Evolutionary conservation across 345 rosid genomes (phyloP), one percentile per base, ranked within the genome.

Genomic region (Brassica cretica): DNA sequence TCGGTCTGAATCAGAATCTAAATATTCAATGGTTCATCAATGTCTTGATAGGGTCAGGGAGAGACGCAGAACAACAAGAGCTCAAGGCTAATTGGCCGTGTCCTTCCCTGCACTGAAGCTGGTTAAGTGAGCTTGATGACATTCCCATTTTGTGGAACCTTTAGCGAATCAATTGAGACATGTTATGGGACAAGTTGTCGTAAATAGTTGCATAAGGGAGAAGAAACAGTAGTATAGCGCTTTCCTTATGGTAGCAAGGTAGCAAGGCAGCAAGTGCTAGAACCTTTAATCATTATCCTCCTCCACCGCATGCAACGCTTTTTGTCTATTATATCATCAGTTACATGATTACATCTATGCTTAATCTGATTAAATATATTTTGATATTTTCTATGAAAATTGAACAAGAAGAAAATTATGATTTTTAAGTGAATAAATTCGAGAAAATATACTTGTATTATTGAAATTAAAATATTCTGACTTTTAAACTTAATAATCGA

Each of bases 61-160:
- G 64, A 75, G 74, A 78, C 82, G 29, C 86, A 82, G 59, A 81
- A 76, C 33, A 76, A 61, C 35, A 84, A 71, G 53, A 82, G 85
- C 64, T 80, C 85, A 0, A 77, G 86, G 69, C 74, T 88, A 11
- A 84, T 85, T 14, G 83, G 80, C 15, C 78, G 89, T 88, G 84
- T 88, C 76, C 92, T 92, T 80, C 86, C 91, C 19, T 92, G 88
- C 76, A 73, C 75, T 7, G 70, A 71, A 15, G 73, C 81, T 67
- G 39, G 18, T 63, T 81, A 69, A 63, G 55, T 27, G 70, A 67
- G 61, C 56, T 74, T 60, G 67, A 33, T 51, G 59, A 16, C 66
- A 33, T 62, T 68, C 35, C 66, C 46, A 49, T 68, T 68, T 68
- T 68, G 71, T 72, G 68, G 32, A 77, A 70, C 41, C 71, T 14